Evolutionary conservation across 805 yeast genomes (phyloP).

Genomic region (Yarrowia divulgata): DNA sequence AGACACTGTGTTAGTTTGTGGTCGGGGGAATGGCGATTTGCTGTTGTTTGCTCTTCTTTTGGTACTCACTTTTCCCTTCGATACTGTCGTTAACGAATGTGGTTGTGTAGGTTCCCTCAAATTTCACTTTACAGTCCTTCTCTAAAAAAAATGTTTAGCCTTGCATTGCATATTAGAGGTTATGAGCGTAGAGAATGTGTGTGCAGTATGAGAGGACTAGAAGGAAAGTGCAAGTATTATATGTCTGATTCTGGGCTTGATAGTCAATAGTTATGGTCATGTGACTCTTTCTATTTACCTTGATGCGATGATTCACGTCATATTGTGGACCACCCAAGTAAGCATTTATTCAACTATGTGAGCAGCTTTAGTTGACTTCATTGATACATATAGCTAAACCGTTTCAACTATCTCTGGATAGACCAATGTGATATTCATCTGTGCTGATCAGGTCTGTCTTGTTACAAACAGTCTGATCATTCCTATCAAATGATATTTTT

Average conservation of each 20-base stretch:
- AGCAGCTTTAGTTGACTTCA: no score
- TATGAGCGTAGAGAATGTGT: slow-evolving; percentile 15
- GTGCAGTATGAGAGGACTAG: not conserved
- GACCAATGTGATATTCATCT: no score
- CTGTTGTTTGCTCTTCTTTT: not conserved
- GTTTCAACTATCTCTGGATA: not conserved
- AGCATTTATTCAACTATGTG: no score
- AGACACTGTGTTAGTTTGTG: slow-evolving; percentile 27
- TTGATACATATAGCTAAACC: not conserved
- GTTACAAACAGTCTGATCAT: no score
- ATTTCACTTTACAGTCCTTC: not conserved
- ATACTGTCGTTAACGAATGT: slow-evolving; percentile 14
- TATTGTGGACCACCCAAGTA: no score
- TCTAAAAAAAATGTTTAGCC: slow-evolving; percentile 23
- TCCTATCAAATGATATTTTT: no score
- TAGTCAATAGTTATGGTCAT: no score
- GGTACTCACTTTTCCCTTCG: slow-evolving; percentile 30
- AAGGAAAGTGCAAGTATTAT: no score
- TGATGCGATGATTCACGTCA: no score
- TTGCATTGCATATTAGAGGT: slow-evolving; percentile 32
- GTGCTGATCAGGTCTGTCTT: no score
- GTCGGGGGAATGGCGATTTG: not conserved
- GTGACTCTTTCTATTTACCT: no score
- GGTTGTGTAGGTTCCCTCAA: slow-evolving; percentile 15
- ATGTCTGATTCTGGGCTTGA: no score